Base-by-base conservation (phyloP, 202 grass and related monocot species). In the Carex arenaria region DNA sequence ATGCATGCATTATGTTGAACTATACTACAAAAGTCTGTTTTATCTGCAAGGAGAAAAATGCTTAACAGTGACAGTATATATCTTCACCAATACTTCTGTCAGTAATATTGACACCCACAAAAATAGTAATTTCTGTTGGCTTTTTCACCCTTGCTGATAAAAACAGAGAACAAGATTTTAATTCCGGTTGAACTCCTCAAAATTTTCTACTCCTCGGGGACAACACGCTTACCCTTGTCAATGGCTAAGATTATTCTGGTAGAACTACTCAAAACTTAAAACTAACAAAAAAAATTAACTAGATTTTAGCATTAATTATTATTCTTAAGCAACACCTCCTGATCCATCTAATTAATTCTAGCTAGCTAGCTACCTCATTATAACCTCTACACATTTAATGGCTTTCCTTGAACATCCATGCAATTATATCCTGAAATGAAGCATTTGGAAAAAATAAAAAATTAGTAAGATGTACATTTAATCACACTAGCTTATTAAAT, bases 351-450 rank as follows among this genome's bases (percentile, higher is more conserved):
- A 3, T 2, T 70, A 70, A 3, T 2, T 47, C 40, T 42, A 42
- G 7, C 40, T 42, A 42, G 9, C 49, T 78, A 77, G 52, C 28
- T 76, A 77, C 14, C 23, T 77, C 7, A 19, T 51, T 26, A 72
- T 51, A 73, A 72, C 10, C 26, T 78, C 53, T 36, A 36, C 7
- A 51, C 10, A 51, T 7, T 0, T 28, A 63, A 22, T 9, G 10
- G n/a, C 68, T 36, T 77, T 52, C 12, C 72, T 77, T 57, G 23
- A 34, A 57, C 53, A 7, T n/a, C 30, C 15, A 1, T 36, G 8
- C 52, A 59, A 78, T 78, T 54, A 78, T 36, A 78, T 78, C 53
- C 73, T 78, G 73, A 78, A 78, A 59, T 19, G 54, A 59, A 57
- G 5, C 30, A 78, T 51, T 11, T 51, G 47, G 3, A 12, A 12